Evolutionary conservation across 768 basidiomycete species (phyloP).

Genomic region (Exsudoporus frostii): DNA sequence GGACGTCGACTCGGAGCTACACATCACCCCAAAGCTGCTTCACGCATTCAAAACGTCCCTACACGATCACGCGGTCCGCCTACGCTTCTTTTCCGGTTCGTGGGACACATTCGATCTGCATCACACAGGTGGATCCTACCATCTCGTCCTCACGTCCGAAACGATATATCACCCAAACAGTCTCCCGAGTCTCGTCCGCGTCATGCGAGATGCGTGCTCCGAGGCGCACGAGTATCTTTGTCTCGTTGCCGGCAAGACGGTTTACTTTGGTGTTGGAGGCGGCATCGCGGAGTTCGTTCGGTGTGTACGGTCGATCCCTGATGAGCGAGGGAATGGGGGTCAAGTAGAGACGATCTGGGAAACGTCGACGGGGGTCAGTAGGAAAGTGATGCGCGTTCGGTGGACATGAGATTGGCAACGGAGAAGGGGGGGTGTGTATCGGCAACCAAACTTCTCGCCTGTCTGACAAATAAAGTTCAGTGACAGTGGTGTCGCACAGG

Average conservation of each 20-base stretch:
- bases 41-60: conserved; percentile 64
- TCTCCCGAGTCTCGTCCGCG: conserved; percentile 54
- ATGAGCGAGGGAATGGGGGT: conserved; percentile 27
- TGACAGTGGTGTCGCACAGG: not conserved
- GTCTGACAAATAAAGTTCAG: not conserved
- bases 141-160: conserved; percentile 84
- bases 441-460: not conserved
- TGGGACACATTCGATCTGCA: conserved; percentile 60
- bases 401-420: conserved; percentile 39
- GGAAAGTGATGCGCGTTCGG: conserved; percentile 61
- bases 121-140: conserved; percentile 43
- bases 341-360: conserved; percentile 63
- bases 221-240: conserved; percentile 37
- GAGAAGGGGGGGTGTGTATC: not conserved
- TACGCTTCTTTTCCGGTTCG: conserved; percentile 79
- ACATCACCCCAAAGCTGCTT: conserved; percentile 63
- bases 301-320: conserved; percentile 35
- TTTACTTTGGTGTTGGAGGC: conserved; percentile 96
- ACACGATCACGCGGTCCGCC: conserved; percentile 44
- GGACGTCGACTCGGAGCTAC: conserved; percentile 48
- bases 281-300: conserved; percentile 73
- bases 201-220: conserved; percentile 43
- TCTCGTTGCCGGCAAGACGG: conserved; percentile 84
- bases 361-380: conserved; percentile 62
- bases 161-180: conserved; percentile 81